Evolutionary conservation across 163 green algal genomes (phyloP).

Genomic region (Scenedesmus sp.): DNA sequence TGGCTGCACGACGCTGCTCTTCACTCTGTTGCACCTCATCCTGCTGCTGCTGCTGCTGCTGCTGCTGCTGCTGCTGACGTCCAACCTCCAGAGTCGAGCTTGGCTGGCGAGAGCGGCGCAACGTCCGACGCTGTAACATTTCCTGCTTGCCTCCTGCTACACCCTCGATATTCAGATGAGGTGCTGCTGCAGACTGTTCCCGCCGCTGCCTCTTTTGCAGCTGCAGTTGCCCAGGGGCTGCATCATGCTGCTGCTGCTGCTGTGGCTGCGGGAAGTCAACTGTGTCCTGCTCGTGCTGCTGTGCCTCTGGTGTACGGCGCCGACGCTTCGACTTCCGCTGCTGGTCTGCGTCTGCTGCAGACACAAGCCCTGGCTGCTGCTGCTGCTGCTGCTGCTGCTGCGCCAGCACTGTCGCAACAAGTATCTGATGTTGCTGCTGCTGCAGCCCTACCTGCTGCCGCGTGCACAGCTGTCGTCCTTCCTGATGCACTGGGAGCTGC

Average conservation of each 20-base stretch:
- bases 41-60: not conserved
- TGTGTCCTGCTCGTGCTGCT: not conserved
- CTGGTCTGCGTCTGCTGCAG: not conserved
- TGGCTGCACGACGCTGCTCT: not conserved
- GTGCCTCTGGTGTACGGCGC: not conserved
- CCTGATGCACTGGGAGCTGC: not conserved
- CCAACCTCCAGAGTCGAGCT: not conserved
- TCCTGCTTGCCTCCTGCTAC: not conserved
- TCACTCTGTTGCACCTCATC: not conserved
- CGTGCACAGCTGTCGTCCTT: not conserved
- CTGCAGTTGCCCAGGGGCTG: not conserved
- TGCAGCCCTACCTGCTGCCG: too few relatives aligned
- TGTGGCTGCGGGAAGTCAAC: too few relatives aligned
- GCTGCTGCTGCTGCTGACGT: not conserved
- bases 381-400: conserved; percentile 15
- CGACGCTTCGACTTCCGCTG: not conserved
- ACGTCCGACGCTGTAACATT: not conserved
- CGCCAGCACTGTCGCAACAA: not conserved
- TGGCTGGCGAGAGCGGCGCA: not conserved
- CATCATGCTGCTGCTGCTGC: conserved; percentile 17
- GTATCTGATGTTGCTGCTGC: conserved; percentile 7
- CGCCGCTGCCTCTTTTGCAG: not conserved
- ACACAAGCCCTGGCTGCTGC: not conserved
- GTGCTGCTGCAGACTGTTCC: not conserved
- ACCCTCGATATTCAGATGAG: not conserved